A percentile compares a stretch with the other conserved stretches of the same genome.
phyloP scores from a whole-genome alignment of 257 asterid species.

The Ocimum tenuiflorum region DNA sequence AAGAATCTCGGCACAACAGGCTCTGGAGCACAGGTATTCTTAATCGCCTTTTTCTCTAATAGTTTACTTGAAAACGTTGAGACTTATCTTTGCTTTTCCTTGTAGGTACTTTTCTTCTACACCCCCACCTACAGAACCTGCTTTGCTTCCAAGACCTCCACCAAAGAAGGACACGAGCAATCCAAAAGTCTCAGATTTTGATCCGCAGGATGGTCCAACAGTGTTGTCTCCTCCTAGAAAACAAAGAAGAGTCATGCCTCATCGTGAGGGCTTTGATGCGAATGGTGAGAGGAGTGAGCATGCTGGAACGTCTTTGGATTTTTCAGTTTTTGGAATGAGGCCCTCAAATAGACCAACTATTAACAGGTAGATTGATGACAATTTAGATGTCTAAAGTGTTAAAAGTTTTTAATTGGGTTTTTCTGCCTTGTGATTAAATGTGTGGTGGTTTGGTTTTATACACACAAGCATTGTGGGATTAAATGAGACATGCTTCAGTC shows the following conservation, averaged over 20 bases:
- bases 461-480: neutral
- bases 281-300: constrained; percentile 68
- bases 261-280: constrained; percentile 68
- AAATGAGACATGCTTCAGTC: neutral
- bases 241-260: constrained; percentile 88
- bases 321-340: constrained; percentile 67
- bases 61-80: constrained; percentile 4
- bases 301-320: constrained; percentile 86
- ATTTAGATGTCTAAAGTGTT: neutral
- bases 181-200: constrained; percentile 51
- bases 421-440: neutral
- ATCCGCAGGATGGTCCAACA: constrained; percentile 64
- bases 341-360: constrained; percentile 92
- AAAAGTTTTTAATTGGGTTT: neutral
- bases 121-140: constrained; percentile 89
- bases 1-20: constrained; percentile 89
- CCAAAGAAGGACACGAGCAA: constrained; percentile 68
- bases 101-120: constrained; percentile 79
- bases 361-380: constrained; percentile 54
- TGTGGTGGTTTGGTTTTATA: neutral
- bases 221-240: constrained; percentile 95
- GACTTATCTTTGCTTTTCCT: constrained; percentile 14
- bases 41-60: neutral
- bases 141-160: constrained; percentile 86
- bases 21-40: constrained; percentile 86